These are phyloP conservation scores for Nicotiana tabacum DNA, from an alignment of 257 asterid species.

Conservation along the genomic window DNA sequence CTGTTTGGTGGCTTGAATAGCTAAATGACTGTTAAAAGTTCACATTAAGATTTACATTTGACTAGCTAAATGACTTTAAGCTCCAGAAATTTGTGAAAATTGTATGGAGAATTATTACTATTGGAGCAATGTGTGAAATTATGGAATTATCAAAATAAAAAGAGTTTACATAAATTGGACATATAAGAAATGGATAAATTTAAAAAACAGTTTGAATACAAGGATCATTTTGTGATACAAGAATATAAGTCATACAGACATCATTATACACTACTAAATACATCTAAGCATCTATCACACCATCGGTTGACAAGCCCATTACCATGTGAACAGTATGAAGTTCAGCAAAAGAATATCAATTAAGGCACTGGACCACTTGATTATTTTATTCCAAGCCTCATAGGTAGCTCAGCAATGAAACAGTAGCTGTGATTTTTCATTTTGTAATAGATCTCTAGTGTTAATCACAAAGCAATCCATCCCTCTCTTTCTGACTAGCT, in stretches of 20 bases:
- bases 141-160: background rate
- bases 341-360: background rate
- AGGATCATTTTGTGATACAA: background rate
- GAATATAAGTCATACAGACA: background rate
- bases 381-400: background rate
- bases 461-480: background rate
- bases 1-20: background rate
- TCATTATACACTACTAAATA: background rate
- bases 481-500: background rate
- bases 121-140: background rate
- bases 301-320: background rate
- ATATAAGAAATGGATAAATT: background rate
- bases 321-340: background rate
- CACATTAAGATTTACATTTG: background rate
- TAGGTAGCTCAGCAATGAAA: constrained; percentile 8
- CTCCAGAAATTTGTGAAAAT: background rate
- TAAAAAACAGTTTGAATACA: background rate
- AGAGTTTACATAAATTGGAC: background rate
- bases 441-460: background rate
- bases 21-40: background rate
- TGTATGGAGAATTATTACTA: background rate
- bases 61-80: background rate
- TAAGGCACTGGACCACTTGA: background rate
- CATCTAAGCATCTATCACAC: background rate
- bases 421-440: background rate